Base-by-base conservation (phyloP, 192 early-diverging fungal species). In the Chytriomyces sp. region DNA sequence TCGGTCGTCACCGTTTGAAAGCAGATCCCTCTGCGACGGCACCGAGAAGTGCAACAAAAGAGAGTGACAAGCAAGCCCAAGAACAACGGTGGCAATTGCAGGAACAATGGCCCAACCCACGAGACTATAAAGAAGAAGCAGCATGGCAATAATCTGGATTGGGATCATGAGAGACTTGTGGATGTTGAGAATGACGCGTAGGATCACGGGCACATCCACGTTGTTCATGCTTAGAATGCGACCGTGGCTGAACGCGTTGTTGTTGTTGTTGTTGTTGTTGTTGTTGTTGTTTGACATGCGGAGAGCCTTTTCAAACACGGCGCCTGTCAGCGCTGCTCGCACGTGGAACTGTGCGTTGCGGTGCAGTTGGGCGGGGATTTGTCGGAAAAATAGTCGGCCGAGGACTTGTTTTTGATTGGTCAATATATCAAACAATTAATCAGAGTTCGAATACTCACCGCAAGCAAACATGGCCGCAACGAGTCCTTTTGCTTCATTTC, bases 121-220 rank as follows among this genome's bases (percentile, higher is more conserved):
- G 20, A 59, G 57, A 20, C 57, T 59, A 20, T 59, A 59, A 59
- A 59, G 57, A 59, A 59, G 57, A n/a, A 20, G 16, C 57, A 59
- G 57, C 57, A 59, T 59, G 13, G 16, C 57, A 59, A 59, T 3
- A 59, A 59, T 59, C 20, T 59, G 57, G 20, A 59, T n/a, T 59
- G 57, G 57, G 2, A 59, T 59, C 20, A 20, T 59, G 16, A 59
- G 3, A 2, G 3, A 0, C 57, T 59, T 59, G 57, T 59, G 57
- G 57, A 59, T 59, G 57, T 59, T 59, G 57, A 59, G 57, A 20
- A 59, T 20, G 20, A 59, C 20, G 16, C 57, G 57, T 16, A 59
- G 13, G 20, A 59, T 59, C 1, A 20, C 57, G 13, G 57, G 57
- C 13, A 59, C 57, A 3, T 59, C 57, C 16, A 59, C 57, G 57